These are phyloP conservation scores for Ophioceras dolichostomum DNA, from an alignment of 2,329 filamentous ascomycete genomes.

Conservation along the genomic window DNA sequence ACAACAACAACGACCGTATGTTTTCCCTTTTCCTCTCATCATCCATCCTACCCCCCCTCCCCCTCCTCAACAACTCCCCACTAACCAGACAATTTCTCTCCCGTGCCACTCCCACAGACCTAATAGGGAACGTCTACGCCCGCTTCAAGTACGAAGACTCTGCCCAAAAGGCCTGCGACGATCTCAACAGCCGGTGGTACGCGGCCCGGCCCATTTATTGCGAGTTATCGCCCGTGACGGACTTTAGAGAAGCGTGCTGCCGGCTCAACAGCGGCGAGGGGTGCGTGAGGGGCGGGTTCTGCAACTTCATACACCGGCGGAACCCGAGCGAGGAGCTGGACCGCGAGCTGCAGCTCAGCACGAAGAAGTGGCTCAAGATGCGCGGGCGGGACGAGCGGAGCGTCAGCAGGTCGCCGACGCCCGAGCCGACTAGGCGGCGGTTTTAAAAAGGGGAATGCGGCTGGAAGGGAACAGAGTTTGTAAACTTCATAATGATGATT, in stretches of 20 bases:
- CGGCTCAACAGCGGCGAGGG: slow-evolving; percentile 89
- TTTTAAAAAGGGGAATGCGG: slow-evolving; percentile 17
- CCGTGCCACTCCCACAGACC: slow-evolving; percentile 27
- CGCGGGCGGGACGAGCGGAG: slow-evolving; percentile 77
- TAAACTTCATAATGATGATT: no score
- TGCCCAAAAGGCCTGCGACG: slow-evolving; percentile 86
- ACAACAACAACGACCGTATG: slow-evolving; percentile 88
- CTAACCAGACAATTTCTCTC: no score
- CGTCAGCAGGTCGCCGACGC: slow-evolving; percentile 69
- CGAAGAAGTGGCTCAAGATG: slow-evolving; percentile 91
- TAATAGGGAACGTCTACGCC: slow-evolving; percentile 98
- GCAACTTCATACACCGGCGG: slow-evolving; percentile 98
- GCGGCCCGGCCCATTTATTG: slow-evolving; percentile 95
- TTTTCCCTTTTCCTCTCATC: not conserved
- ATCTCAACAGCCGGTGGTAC: slow-evolving; percentile 92
- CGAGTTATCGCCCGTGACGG: slow-evolving; percentile 91
- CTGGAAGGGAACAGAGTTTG: not conserved
- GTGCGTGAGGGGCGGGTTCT: slow-evolving; percentile 91
- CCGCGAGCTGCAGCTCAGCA: slow-evolving; percentile 71
- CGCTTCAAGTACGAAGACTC: slow-evolving; percentile 99
- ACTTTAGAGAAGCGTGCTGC: slow-evolving; percentile 96
- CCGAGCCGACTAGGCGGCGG: slow-evolving; percentile 67
- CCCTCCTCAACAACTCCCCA: not conserved
- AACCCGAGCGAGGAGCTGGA: slow-evolving; percentile 85
- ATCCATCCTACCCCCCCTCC: not conserved